These are phyloP conservation scores for Aspergillus mulundensis DNA, from an alignment of 495 filamentous ascomycete genomes.

Conservation along the genomic window DNA sequence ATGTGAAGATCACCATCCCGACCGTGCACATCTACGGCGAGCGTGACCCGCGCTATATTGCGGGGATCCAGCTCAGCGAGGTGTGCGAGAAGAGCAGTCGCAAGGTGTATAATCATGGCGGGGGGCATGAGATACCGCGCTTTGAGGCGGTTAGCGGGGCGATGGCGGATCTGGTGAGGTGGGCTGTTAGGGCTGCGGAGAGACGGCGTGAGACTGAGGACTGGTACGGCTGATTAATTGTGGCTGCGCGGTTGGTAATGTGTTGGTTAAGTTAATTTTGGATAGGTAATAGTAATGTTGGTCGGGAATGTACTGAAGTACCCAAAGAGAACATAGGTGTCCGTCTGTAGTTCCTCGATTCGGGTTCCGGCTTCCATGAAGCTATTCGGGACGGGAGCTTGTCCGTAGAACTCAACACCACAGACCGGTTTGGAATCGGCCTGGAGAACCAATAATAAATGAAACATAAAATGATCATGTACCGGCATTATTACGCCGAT, in stretches of 20 bases:
- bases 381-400: background rate
- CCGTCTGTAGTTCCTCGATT: too few relatives aligned
- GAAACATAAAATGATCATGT: too few relatives aligned
- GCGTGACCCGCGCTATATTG: constrained; percentile 54
- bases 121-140: constrained; percentile 54
- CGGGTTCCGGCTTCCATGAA: background rate
- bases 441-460: too few relatives aligned
- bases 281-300: too few relatives aligned
- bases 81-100: constrained; percentile 46
- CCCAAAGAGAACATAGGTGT: too few relatives aligned
- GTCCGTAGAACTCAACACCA: background rate
- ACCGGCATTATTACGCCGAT: too few relatives aligned
- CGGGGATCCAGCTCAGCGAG: constrained; percentile 51
- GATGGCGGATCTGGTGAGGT: constrained; percentile 38
- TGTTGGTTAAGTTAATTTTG: too few relatives aligned
- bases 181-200: constrained; percentile 25
- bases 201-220: too few relatives aligned
- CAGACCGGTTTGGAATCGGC: background rate
- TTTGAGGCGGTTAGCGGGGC: constrained; percentile 26
- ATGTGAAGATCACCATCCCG: constrained; percentile 48
- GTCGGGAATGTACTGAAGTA: too few relatives aligned
- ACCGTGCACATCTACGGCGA: constrained; percentile 59
- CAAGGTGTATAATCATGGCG: constrained; percentile 50
- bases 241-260: too few relatives aligned
- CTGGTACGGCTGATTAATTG: too few relatives aligned